Evolutionary conservation across 2,329 filamentous ascomycete genomes (phyloP), one percentile per base, ranked within the genome.

Genomic region (Thielaviopsis populi): DNA sequence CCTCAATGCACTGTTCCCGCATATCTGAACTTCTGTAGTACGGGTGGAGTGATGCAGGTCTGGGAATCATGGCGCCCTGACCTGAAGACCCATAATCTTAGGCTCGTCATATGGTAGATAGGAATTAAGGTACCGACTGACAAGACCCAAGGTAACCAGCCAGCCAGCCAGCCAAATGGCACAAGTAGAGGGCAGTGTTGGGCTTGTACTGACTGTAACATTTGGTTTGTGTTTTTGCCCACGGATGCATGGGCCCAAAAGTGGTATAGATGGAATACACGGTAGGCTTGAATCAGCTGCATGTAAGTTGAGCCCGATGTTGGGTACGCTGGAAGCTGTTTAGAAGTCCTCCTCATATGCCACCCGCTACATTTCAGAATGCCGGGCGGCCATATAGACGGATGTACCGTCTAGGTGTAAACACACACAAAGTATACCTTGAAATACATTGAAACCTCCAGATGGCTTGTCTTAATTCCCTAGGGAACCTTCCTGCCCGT

Each of bases 11-110:
- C 53, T 19, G 17, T 56, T 37, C 24, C 53, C 30, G 53, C 27
- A 37, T 33, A 56, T 56, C 53, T n/a, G 53, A 37, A 22, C 53
- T 33, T 37, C 30, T 56, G 24, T 48, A 30, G 59, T 19, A 24
- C 15, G 19, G 41, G 59, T 48, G 27, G 42, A 22, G 27, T 61
- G 59, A 61, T 61, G 59, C 42, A 61, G 41, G 59, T 27, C 59
- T 33, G 42, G 40, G 59, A 48, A 56, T 37, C 30, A 56, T 15
- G 4, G 30, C 24, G 46, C 46, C 46, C 46, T 27, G 33, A 37
- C 33, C 10, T 37, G 46, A 50, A 15, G 46, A 50, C 46, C 46
- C 53, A 56, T 56, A 56, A 33, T 37, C 53, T 56, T 56, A 37
- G 53, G 53, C 53, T 56, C 30, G 30, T 56, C 53, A 33, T 10